Evolutionary conservation across 768 basidiomycete genomes (phyloP).

Genomic region (Termitomyces sp.): DNA sequence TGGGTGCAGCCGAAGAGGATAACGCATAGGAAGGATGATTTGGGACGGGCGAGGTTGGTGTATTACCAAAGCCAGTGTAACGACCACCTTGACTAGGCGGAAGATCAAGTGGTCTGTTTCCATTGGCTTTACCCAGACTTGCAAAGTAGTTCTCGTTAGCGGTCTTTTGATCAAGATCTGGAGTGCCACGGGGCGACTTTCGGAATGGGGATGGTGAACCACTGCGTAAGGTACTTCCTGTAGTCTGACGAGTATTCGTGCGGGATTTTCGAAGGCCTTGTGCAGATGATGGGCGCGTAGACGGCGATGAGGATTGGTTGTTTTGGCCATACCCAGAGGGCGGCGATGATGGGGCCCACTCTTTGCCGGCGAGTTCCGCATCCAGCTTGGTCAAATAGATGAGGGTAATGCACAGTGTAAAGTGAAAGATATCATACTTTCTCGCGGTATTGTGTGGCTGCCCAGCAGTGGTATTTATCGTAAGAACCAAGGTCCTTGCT

Average conservation of each 20-base stretch:
- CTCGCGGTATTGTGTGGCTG: constrained; percentile 90
- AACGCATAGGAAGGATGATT: constrained; percentile 65
- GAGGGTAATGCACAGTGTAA: constrained; percentile 3
- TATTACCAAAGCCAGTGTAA: constrained; percentile 90
- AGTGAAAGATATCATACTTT: constrained; percentile 52
- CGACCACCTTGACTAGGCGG: constrained; percentile 93
- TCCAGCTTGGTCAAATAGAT: constrained; percentile 56
- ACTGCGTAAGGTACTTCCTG: constrained; percentile 40
- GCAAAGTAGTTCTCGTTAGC: constrained; percentile 87
- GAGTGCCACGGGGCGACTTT: constrained; percentile 37
- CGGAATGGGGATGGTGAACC: constrained; percentile 51
- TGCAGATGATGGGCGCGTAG: constrained; percentile 59
- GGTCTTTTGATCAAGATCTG: constrained; percentile 58
- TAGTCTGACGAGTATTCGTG: constrained; percentile 51
- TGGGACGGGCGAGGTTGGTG: constrained; percentile 54
- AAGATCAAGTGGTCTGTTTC: constrained; percentile 65
- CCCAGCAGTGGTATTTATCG: constrained; percentile 90
- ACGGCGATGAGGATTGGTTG: constrained; percentile 38
- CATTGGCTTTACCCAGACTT: constrained; percentile 78
- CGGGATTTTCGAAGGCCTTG: constrained; percentile 88
- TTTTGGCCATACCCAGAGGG: constrained; percentile 40
- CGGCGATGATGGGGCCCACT: constrained; percentile 76
- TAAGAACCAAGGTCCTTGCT: constrained; percentile 53
- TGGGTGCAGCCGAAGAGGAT: constrained; percentile 77
- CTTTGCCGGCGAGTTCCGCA: constrained; percentile 62